phyloP scores from a whole-genome alignment of 352 stramenopile species.

The Pythium myriotylum region DNA sequence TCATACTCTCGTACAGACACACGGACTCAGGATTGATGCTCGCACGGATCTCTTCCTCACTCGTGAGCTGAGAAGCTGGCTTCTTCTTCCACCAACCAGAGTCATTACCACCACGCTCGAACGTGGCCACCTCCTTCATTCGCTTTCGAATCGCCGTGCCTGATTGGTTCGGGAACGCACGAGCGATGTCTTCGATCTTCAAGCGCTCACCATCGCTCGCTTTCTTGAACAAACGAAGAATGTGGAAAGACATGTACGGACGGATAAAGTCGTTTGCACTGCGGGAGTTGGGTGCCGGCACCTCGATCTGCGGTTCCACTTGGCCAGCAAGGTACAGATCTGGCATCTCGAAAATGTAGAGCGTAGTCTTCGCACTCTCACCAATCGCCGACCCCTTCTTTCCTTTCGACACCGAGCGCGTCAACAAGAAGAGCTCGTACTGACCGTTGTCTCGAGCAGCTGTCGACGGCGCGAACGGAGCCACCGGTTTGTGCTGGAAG shows the following conservation, averaged over 20 bases:
- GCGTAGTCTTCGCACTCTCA: conserved; percentile 55
- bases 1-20: conserved; percentile 88
- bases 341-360: conserved; percentile 71
- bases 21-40: conserved; percentile 80
- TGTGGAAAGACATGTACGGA: conserved; percentile 88
- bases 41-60: conserved; percentile 74
- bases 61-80: conserved; percentile 54
- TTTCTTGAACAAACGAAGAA: conserved; percentile 84
- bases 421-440: conserved; percentile 73
- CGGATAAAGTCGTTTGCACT: conserved; percentile 86
- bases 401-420: conserved; percentile 70
- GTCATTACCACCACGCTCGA: conserved; percentile 82
- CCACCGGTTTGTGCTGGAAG: conserved; percentile 64
- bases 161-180: conserved; percentile 82
- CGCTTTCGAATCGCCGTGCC: conserved; percentile 6
- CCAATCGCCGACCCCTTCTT: conserved; percentile 52
- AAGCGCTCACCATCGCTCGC: conserved; percentile 69
- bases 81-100: conserved; percentile 89
- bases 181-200: conserved; percentile 84
- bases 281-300: conserved; percentile 77
- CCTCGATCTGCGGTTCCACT: conserved; percentile 83
- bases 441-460: conserved; percentile 45
- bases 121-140: conserved; percentile 63
- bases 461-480: conserved; percentile 48
- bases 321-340: conserved; percentile 78